Evolutionary conservation across 148 eudicot genomes (phyloP).

Genomic region (Fallopia convolvulus): DNA sequence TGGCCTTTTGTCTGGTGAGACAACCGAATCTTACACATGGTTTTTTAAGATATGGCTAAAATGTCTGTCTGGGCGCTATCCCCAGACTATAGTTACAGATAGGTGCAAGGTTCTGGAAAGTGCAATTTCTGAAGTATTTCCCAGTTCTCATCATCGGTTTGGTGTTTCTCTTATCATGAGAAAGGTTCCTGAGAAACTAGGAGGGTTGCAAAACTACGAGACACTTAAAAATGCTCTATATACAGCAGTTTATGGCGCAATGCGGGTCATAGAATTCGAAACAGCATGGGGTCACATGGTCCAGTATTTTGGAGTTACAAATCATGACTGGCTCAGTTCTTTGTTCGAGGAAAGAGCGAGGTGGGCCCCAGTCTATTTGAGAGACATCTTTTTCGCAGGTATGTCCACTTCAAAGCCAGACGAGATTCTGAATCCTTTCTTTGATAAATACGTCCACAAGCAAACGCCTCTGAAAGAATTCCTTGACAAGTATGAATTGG

Average conservation of each 20-base stretch:
- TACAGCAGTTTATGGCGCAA: constrained; percentile 33
- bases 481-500: constrained; percentile 39
- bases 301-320: constrained; percentile 43
- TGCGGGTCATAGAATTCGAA: constrained; percentile 72
- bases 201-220: constrained; percentile 34
- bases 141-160: constrained; percentile 59
- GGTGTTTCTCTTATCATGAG: constrained; percentile 46
- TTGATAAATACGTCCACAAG: constrained; percentile 37
- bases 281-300: constrained; percentile 61
- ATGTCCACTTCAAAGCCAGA: constrained; percentile 24
- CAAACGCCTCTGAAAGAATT: constrained; percentile 54
- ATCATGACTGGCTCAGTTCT: constrained; percentile 35
- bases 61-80: constrained; percentile 69
- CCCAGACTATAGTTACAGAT: constrained; percentile 51
- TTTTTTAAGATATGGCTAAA: constrained; percentile 70
- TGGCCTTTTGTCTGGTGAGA: constrained; percentile 60
- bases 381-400: constrained; percentile 59
- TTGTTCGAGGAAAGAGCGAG: constrained; percentile 58
- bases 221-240: constrained; percentile 28
- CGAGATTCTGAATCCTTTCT: constrained; percentile 30
- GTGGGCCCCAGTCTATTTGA: constrained; percentile 69
- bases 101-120: constrained; percentile 37
- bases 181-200: constrained; percentile 35
- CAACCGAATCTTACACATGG: constrained; percentile 59
- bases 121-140: constrained; percentile 67